These are phyloP conservation scores for Musa schizocarpa DNA, from an alignment of 176 grass and related monocot genomes.

Conservation along the genomic window DNA sequence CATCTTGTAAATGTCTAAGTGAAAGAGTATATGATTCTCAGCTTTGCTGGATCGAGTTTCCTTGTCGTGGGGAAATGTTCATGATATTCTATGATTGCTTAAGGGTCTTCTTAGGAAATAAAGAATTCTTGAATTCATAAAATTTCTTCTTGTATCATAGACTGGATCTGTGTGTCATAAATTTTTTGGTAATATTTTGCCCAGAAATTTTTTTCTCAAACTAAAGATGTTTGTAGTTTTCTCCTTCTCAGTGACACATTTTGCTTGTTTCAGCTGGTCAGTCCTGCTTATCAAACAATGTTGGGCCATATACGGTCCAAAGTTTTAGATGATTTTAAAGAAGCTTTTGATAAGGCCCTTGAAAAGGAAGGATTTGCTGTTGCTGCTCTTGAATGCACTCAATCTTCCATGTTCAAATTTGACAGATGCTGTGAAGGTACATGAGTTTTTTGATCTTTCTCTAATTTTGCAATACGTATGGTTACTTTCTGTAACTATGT, in stretches of 20 bases:
- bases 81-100: no score
- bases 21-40: no score
- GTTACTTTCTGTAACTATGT: background rate
- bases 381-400: slow-evolving; percentile 46
- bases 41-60: no score
- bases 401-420: slow-evolving; percentile 62
- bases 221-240: background rate
- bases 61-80: no score
- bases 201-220: no score
- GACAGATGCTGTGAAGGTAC: slow-evolving; percentile 88
- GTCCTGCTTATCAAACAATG: slow-evolving; percentile 83
- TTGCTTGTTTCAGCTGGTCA: slow-evolving; percentile 51
- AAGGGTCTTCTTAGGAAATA: no score
- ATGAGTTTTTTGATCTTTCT: background rate
- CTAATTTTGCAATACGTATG: background rate
- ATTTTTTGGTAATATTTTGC: no score
- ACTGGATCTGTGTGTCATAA: no score
- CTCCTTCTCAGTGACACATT: background rate
- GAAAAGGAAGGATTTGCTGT: slow-evolving; percentile 71
- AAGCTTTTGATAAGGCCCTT: slow-evolving; percentile 68
- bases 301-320: slow-evolving; percentile 66
- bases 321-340: slow-evolving; percentile 72
- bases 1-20: no score
- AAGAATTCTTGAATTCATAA: no score
- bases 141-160: no score